These are phyloP conservation scores for Vitis riparia DNA, from an alignment of 164 flowering plant genomes.

Conservation along the genomic window DNA sequence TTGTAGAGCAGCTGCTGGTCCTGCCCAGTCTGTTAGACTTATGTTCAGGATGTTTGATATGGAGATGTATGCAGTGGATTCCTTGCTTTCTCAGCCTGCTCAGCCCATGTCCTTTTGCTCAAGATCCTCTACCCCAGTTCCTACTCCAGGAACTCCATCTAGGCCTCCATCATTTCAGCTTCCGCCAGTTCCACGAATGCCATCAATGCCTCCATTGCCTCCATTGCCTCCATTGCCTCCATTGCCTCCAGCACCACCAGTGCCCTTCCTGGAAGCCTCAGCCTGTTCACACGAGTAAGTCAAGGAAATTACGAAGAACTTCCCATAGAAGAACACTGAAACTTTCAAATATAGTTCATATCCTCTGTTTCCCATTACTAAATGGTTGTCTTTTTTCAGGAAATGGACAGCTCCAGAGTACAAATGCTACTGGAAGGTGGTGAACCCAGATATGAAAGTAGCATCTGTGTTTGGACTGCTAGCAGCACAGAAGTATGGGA, in stretches of 20 bases:
- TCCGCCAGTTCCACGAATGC: conserved; percentile 26
- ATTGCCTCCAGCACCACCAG: conserved; percentile 37
- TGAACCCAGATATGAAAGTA: conserved; percentile 73
- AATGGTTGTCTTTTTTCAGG: conserved; percentile 31
- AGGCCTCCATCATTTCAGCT: conserved; percentile 9
- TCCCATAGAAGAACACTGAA: no score
- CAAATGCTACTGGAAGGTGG: conserved; percentile 82
- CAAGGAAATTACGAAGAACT: neutral
- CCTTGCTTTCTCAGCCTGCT: conserved; percentile 76
- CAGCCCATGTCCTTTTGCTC: conserved; percentile 77
- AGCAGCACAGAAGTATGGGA: conserved; percentile 71
- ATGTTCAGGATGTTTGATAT: conserved; percentile 62
- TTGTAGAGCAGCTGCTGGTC: conserved; percentile 63
- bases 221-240: no score
- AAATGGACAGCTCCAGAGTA: conserved; percentile 73
- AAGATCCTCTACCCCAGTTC: conserved; percentile 30
- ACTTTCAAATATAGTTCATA: neutral
- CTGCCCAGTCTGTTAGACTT: conserved; percentile 45
- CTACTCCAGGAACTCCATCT: conserved; percentile 23
- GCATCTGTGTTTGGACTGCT: conserved; percentile 65
- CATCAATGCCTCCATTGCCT: conserved; percentile 38
- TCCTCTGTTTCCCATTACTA: neutral
- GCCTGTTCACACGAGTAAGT: conserved; percentile 77
- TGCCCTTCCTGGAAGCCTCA: conserved; percentile 50
- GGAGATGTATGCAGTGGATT: conserved; percentile 61